Base-by-base conservation (phyloP, 768 basidiomycete species). In the Pholiota molesta region DNA sequence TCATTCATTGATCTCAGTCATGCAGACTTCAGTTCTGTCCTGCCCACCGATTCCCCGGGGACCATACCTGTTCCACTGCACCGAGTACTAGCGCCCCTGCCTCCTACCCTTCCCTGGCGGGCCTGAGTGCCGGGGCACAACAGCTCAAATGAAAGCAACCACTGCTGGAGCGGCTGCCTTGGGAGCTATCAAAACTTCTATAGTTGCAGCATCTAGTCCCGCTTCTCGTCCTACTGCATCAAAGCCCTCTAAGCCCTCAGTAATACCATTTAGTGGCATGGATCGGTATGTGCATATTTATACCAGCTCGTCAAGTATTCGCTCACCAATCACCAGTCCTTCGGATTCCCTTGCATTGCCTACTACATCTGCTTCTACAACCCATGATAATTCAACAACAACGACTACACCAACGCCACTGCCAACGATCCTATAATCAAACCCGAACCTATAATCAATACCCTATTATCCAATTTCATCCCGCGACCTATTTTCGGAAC, bases 11-110 rank as follows among this genome's bases (percentile, higher is more conserved):
- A 6, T 37, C 21, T 4, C 61, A 95, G 93, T 82, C 81, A 72
- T 95, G 93, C 73, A 80, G 74, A 47, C 76, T 84, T 62, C 86
- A 89, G 64, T 95, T 87, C 70, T 95, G 93, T 70, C 82, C 90
- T 0, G 75, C 84, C 28, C 93, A 95, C 70, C 90, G 94, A 47
- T 92, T 92, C 73, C 88, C 92, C 9, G 77, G 78, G 44, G 88
- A 91, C 65, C 93, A 95, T 64, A 78, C 61, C 56, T 93, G 92
- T 54, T 61, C 69, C 16, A 19, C 71, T 19, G 35, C 68, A 53
- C 45, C 61, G 31, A 65, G 39, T 52, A 47, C 56, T 23, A 69
- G 67, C 35, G 40, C 60, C 56, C 56, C 60, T 69, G 31, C 51
- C 58, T 59, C 55, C 53, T 67, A 56, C 44, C 59, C 60, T 40